These are phyloP conservation scores for Candida michaelii DNA, from an alignment of 805 yeast species.

Conservation along the genomic window DNA sequence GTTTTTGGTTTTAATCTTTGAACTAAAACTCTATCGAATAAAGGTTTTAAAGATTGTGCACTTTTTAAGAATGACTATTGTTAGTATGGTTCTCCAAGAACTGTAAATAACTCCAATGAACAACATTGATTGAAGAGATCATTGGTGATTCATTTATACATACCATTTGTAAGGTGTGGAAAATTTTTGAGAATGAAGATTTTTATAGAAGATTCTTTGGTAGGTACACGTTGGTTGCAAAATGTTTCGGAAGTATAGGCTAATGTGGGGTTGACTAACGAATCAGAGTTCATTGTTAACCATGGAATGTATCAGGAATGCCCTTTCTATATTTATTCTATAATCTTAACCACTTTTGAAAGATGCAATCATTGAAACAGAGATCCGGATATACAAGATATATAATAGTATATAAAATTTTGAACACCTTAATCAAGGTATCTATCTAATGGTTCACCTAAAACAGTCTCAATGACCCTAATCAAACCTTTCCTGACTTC, in stretches of 20 bases:
- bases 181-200: conserved; percentile 12
- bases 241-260: background rate
- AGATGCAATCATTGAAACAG: no score
- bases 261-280: no score
- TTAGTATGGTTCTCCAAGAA: conserved; percentile 11
- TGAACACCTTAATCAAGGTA: conserved; percentile 47
- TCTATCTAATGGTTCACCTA: conserved; percentile 93
- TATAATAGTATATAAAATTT: no score
- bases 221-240: conserved; percentile 8
- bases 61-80: conserved; percentile 63
- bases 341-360: no score
- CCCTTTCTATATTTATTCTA: no score
- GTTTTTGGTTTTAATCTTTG: conserved; percentile 91
- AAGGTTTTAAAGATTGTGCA: conserved; percentile 85
- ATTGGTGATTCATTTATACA: conserved; percentile 1
- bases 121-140: no score
- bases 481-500: conserved; percentile 91
- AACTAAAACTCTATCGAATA: conserved; percentile 93
- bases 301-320: no score
- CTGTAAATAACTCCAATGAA: no score
- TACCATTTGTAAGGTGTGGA: conserved; percentile 11
- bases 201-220: conserved; percentile 16
- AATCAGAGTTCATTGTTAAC: no score
- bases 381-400: no score
- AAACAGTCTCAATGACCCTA: conserved; percentile 83